Conservation (phyloP, 257 asterid genomes). For the Solanum chiquidenum region DNA sequence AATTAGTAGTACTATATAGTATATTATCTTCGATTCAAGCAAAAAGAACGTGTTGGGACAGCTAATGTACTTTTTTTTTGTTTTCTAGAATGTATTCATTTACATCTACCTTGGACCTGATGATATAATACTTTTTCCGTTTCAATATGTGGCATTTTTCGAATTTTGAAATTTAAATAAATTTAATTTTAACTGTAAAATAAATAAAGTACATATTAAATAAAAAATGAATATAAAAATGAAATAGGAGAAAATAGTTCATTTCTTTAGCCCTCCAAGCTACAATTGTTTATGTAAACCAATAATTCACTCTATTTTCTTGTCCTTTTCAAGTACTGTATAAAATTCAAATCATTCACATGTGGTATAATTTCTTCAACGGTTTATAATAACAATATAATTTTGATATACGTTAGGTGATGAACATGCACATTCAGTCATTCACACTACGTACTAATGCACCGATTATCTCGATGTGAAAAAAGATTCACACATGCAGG, state of each 20-base stretch:
- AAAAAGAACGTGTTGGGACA: background rate
- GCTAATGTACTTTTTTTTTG: background rate
- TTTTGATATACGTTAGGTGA: background rate
- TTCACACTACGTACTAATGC: no score
- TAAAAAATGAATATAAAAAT: background rate
- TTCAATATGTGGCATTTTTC: no score
- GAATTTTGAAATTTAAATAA: no score
- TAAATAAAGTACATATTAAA: no score
- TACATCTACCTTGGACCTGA: background rate
- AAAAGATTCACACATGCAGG: no score
- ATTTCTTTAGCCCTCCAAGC: background rate
- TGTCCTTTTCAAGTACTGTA: background rate
- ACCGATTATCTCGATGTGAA: no score
- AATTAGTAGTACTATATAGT: no score
- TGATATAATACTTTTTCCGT: background rate
- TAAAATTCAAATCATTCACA: background rate
- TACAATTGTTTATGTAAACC: background rate
- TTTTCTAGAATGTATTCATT: background rate
- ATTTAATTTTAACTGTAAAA: no score
- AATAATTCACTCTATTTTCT: background rate
- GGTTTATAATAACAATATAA: background rate
- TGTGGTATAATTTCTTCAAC: background rate
- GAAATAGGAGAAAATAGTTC: background rate
- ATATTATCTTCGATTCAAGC: no score
- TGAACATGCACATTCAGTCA: background rate